Evolutionary conservation across 306 rosid genomes (phyloP), one percentile per base, ranked within the genome.

Genomic region (Sicyos edulis): DNA sequence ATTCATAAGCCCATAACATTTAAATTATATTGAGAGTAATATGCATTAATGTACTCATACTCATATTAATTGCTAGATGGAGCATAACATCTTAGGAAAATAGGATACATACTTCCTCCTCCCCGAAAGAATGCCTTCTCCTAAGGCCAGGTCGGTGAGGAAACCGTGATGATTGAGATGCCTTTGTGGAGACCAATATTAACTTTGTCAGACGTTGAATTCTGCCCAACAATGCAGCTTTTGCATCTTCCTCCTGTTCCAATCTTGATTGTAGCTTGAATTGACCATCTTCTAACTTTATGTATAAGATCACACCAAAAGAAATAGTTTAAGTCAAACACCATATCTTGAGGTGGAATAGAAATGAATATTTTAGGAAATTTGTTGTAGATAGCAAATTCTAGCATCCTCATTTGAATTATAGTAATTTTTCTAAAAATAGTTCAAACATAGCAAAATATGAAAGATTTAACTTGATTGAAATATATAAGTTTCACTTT

Each of bases 231-330:
- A 95, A 85, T 80, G 99, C 99, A 80, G 95, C 95, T 83, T 89
- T 95, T 44, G 97, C 97, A 11, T 95, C 96, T 85, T 95, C 99
- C 76, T 95, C 99, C 86, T 95, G 89, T 85, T 95, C 99, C 92
- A 95, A 78, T 83, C 96, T 84, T 73, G 97, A 91, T 64, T 91
- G 99, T 80, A 95, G 82, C 82, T 84, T 91, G 80, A 84, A 88
- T 82, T 87, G 96, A 79, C 99, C 97, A 75, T 87, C 99, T 76
- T 95, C 97, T 81, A 95, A 86, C 99, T 95, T 78, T 78, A 79
- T 55, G 83, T 79, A 77, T 80, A 72, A 78, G 77, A 82, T 62
- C 74, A 68, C 72, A 84, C 52, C 69, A 74, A 81, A 73, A 65
- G 59, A 62, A 81, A 76, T 52, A 73, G 75, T 77, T 86, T 32